These are phyloP conservation scores for Talaromyces atroroseus DNA, from an alignment of 2,329 filamentous ascomycete genomes.

Conservation along the genomic window DNA sequence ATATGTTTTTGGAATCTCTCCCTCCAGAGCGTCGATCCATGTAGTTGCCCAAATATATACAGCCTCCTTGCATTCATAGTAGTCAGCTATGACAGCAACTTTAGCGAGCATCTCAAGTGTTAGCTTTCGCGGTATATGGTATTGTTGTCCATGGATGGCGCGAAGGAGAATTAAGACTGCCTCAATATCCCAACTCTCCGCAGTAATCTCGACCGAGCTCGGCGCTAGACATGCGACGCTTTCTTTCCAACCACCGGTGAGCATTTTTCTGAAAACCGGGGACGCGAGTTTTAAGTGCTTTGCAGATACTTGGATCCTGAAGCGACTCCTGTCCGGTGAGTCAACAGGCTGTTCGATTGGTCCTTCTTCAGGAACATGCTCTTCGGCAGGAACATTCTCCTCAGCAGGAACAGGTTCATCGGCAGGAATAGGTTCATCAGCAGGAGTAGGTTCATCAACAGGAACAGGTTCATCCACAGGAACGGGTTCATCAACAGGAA, in stretches of 20 bases:
- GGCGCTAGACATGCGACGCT: constrained; percentile 9
- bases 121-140: constrained; percentile 13
- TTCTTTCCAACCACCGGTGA: constrained; percentile 21
- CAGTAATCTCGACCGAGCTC: constrained; percentile 18
- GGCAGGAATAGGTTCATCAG: no score
- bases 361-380: background rate
- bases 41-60: constrained; percentile 13
- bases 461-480: no score
- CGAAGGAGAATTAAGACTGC: constrained; percentile 19
- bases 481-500: no score
- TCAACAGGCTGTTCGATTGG: background rate
- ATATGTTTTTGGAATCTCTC: background rate
- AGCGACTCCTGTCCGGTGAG: background rate
- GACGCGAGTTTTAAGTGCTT: constrained; percentile 21
- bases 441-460: no score
- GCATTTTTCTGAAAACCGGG: constrained; percentile 17
- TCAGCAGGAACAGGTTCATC: no score
- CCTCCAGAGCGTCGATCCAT: constrained; percentile 13
- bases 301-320: constrained; percentile 20
- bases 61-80: constrained; percentile 18
- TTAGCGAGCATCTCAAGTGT: constrained; percentile 11
- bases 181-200: constrained; percentile 21
- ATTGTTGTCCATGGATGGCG: constrained; percentile 18
- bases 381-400: no score
- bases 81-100: constrained; percentile 19